Conservation (phyloP, 176 grass and related monocot species). For the Phoenix roebelenii region DNA sequence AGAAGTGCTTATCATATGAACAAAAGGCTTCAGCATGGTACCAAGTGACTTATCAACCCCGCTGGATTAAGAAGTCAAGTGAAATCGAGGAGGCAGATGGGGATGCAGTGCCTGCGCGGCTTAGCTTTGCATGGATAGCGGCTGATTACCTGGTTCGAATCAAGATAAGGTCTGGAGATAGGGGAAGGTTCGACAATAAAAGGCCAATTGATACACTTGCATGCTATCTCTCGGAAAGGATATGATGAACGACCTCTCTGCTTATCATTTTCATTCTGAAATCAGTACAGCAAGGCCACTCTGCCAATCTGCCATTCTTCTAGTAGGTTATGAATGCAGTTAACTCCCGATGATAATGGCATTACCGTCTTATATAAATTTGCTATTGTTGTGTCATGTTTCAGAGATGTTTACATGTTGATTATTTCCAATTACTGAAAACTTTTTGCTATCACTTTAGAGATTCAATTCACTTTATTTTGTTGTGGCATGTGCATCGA, state of each 20-base stretch:
- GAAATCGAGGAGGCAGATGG: conserved; percentile 34
- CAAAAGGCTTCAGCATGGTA: conserved; percentile 84
- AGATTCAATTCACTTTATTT: too few relatives aligned
- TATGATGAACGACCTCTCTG: conserved; percentile 14
- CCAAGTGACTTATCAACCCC: conserved; percentile 73
- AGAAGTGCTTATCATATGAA: conserved; percentile 44
- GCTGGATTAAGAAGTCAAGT: conserved; percentile 41
- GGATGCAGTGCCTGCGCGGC: conserved; percentile 23
- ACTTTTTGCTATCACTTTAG: too few relatives aligned
- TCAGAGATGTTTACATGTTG: too few relatives aligned
- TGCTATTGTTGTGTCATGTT: too few relatives aligned
- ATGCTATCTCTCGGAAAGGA: conserved; percentile 48
- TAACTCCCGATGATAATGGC: too few relatives aligned
- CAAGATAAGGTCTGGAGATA: conserved; percentile 38
- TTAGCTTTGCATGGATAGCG: conserved; percentile 83
- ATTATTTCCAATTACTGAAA: too few relatives aligned
- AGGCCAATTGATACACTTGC: conserved; percentile 55
- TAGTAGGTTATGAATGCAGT: too few relatives aligned
- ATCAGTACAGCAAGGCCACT: conserved; percentile 44
- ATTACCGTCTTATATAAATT: too few relatives aligned
- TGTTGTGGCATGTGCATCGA: too few relatives aligned
- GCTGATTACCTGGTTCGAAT: conserved; percentile 66
- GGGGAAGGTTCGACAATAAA: conserved; percentile 14
- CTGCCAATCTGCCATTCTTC: conserved; percentile 28
- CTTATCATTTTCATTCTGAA: background rate